Base-by-base conservation (phyloP, 192 early-diverging fungal genomes). In the Cladochytrium replicatum region DNA sequence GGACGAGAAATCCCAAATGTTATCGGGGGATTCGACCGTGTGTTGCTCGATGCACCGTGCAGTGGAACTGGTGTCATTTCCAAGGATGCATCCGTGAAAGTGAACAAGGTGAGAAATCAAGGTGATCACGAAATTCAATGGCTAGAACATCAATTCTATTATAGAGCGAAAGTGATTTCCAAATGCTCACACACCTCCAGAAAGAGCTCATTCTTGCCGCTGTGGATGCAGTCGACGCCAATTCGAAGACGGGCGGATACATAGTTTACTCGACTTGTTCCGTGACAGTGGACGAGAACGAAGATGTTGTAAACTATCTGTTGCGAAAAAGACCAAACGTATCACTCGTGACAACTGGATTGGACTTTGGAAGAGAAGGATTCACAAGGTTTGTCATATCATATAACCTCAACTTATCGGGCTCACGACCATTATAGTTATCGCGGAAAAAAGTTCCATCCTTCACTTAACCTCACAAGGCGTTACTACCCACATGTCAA, bases 221-320 rank as follows among this genome's bases (percentile, higher is more conserved):
- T n/a, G 97, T 99, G 63, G 96, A 99, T 61, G 89, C 89, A 19
- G 85, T 86, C 15, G 89, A 96, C 64, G 92, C 93, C 13, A 82
- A 83, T 40, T 92, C 88, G 22, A 71, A 83, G 23, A 96, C 93
- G 6, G 96, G 93, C 31, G 96, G 92, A 3, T 89, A 84, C 64
- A 83, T 99, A 59, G 93, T 99, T 15, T 99, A 99, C 60, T 96
- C 96, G 21, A 99, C 96, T 3, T 99, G 96, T 75, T 95, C 96
- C 7, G 89, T 99, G 2, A 89, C 85, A 0, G 88, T 97, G 1
- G 92, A 96, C 43, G 96, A 99, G 71, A 90, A 99, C 68, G 96
- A 99, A 72, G 89, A 81, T 31, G 91, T 99, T 3, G 88, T 99
- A 3, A 72, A 94, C 57, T 99, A 97, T 70, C 93, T 93, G 7